Evolutionary conservation across 108 stramenopile genomes (phyloP).

Genomic region (Craspedostauros australis): DNA sequence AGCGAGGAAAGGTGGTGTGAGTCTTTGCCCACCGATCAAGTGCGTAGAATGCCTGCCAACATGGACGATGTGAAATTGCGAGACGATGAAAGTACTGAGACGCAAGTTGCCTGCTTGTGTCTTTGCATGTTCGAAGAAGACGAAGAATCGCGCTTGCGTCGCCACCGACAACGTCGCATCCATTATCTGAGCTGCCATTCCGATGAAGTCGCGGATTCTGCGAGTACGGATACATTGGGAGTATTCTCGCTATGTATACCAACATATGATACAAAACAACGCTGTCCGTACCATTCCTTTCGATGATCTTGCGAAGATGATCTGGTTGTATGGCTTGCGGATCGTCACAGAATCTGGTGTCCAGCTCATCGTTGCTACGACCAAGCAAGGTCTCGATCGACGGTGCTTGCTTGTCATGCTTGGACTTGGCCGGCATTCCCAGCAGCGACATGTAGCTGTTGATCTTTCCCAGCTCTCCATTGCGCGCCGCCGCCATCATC

Average conservation of each 20-base stretch:
- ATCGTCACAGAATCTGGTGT: too few relatives aligned
- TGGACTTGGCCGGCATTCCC: background rate
- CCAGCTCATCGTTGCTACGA: too few relatives aligned
- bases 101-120: background rate
- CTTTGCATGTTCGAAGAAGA: background rate
- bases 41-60: background rate
- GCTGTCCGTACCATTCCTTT: background rate
- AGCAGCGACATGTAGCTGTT: background rate
- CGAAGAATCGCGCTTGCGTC: background rate
- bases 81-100: too few relatives aligned
- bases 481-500: conserved; percentile 24
- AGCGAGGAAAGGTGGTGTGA: too few relatives aligned
- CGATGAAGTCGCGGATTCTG: too few relatives aligned
- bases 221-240: too few relatives aligned
- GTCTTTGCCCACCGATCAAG: conserved; percentile 49
- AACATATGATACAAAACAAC: too few relatives aligned
- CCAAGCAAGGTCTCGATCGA: too few relatives aligned
- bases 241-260: too few relatives aligned
- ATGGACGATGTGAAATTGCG: background rate
- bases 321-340: too few relatives aligned
- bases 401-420: background rate
- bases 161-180: too few relatives aligned
- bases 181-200: too few relatives aligned
- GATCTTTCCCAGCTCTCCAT: background rate
- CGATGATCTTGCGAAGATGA: background rate